Evolutionary conservation across 805 yeast species (phyloP), one percentile per base, ranked within the genome.

Genomic region (Cyberlindnera subsufficiens): DNA sequence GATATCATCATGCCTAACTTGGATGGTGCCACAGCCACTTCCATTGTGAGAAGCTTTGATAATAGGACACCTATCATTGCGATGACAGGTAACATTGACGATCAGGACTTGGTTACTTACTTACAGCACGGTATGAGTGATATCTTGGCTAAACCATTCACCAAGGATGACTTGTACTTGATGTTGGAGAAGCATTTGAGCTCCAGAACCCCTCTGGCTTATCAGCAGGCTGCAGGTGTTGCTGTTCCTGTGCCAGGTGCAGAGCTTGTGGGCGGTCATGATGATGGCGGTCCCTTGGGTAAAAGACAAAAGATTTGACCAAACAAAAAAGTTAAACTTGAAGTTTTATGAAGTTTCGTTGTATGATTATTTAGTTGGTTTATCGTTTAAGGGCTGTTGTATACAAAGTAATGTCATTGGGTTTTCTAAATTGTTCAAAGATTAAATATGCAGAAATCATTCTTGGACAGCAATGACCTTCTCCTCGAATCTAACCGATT

Each of bases 121-220:
- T 66, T 86, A 46, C 83, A 82, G 53, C 87, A 88, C 56, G 97
- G 96, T 5, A 89, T 89, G 87, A 82, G 86, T 45, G 96, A 88
- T 62, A 87, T 93, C 31, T 68, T 93, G 49, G 95, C 96, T 5
- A 88, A 93, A 58, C 99, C 99, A 1, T 93, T 93, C 60, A 84
- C 95, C 2, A 88, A 86, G 58, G 86, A 82, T 51, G 96, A 87
- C 58, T 69, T 93, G 44, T 86, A 82, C 56, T 71, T 80, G 47
- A 86, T 89, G 56, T 66, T 91, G 42, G 80, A 84, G 49, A 84
- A 89, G 53, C 88, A 86, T 59, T 68, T 84, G 41, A 72, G 77
- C 44, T 69, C 75, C 27, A 67, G 72, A 43, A 56, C 65, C 3
- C 76, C 76, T 6, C 46, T 64, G 42, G 18, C 45, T 11, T 47